Evolutionary conservation across 148 eudicot genomes (phyloP), one percentile per base, ranked within the genome.

Genomic region (Cornus controversa): DNA sequence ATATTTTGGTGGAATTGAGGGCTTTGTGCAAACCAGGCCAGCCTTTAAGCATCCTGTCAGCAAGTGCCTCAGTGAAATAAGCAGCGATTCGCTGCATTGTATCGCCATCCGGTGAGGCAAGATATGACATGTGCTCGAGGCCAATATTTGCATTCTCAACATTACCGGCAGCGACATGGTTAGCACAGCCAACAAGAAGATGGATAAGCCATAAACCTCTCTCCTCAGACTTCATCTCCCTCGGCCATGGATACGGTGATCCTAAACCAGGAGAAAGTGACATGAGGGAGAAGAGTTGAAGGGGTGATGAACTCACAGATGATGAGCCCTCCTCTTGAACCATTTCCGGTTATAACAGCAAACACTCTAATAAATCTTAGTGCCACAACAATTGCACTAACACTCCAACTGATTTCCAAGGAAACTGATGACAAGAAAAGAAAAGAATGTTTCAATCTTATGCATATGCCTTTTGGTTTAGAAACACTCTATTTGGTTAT

Each of bases 31-130:
- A 78, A 23, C 97, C 94, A 24, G 91, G 90, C 88, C 86, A 87
- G 13, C 79, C 42, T 76, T 80, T 92, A 4, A 92, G 87, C 82
- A 90, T 79, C 10, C 94, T 83, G 15, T 90, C 89, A 25, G 97
- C 97, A 20, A 92, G 88, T 20, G 94, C 91, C 81, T 90, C 91
- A 3, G 92, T 72, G 83, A 90, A 92, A 68, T 92, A 87, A 20
- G 97, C 91, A 26, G 92, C 92, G 0, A 92, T 89, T 36, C 97
- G 83, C 80, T 92, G 97, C 92, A 92, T 90, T 3, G 93, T 83
- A 73, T 92, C 94, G 6, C 97, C 97, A 31, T 81, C 80, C 0
- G 90, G 90, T 60, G 91, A 84, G 66, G 94, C 88, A 4, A 92
- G 90, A 60, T 79, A 87, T 28, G 94, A 84, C 29, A 92, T 90